Evolutionary conservation across 768 basidiomycete species (phyloP).

Genomic region (Lyophyllum decastes): DNA sequence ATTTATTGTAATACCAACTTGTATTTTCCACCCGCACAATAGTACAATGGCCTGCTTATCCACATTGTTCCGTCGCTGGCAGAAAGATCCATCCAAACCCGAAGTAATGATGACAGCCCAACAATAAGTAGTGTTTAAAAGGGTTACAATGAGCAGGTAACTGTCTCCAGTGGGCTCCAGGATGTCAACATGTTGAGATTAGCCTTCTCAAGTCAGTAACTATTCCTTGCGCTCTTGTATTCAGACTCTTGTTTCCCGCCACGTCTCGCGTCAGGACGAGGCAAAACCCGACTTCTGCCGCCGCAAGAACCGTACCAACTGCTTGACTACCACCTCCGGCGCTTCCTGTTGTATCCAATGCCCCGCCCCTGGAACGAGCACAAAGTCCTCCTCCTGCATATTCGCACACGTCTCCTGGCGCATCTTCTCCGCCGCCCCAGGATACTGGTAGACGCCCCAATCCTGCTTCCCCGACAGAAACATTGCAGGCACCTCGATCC

Average conservation of each 20-base stretch:
- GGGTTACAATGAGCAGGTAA: not conserved
- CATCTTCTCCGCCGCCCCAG: constrained; percentile 51
- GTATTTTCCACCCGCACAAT: not conserved
- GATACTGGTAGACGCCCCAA: constrained; percentile 62
- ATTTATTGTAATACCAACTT: not conserved
- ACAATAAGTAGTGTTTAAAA: not conserved
- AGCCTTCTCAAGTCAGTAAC: not conserved
- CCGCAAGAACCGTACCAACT: constrained; percentile 41
- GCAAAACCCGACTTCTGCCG: constrained; percentile 3
- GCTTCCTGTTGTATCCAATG: constrained; percentile 69
- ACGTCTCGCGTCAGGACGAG: not conserved
- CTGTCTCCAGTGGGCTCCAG: too few species aligned
- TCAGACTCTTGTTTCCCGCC: not conserved
- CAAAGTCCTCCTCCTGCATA: constrained; percentile 46
- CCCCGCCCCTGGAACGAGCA: constrained; percentile 57
- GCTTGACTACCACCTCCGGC: constrained; percentile 40
- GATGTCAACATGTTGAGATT: not conserved
- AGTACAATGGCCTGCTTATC: not conserved
- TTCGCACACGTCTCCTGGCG: constrained; percentile 27
- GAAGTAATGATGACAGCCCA: not conserved
- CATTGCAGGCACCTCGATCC: constrained; percentile 53
- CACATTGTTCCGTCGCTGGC: not conserved
- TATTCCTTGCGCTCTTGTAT: too few species aligned
- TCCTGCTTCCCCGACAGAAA: constrained; percentile 58
- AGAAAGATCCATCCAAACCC: not conserved